Evolutionary conservation across 2,329 filamentous ascomycete species (phyloP).

Genomic region (Harringtonia aguacate): DNA sequence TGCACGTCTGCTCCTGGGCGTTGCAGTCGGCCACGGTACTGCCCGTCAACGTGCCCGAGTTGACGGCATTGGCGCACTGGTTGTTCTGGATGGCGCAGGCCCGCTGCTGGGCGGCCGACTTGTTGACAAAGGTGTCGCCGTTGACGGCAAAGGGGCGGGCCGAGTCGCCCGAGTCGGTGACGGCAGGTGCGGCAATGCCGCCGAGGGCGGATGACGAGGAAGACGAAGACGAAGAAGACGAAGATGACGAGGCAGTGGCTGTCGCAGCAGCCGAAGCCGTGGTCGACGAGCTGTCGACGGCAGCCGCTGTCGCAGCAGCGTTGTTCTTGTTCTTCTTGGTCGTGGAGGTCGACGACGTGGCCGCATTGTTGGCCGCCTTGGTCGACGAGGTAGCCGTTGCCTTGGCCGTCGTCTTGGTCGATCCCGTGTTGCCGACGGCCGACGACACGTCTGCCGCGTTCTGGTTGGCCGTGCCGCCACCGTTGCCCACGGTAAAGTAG

Average conservation of each 20-base stretch:
- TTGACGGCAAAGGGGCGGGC: constrained; percentile 45
- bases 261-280: constrained; percentile 1
- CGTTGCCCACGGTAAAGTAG: constrained; percentile 41
- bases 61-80: constrained; percentile 44
- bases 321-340: constrained; percentile 10
- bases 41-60: constrained; percentile 31
- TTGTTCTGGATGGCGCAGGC: constrained; percentile 56
- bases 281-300: not conserved
- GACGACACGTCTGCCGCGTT: constrained; percentile 8
- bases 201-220: constrained; percentile 27
- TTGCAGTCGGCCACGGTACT: constrained; percentile 40
- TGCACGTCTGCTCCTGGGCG: constrained; percentile 37
- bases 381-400: not conserved
- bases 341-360: not conserved
- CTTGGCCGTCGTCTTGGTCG: constrained; percentile 10
- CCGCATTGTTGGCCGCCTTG: too few relatives aligned
- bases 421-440: constrained; percentile 8
- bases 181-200: constrained; percentile 39
- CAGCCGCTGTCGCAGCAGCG: constrained; percentile 10
- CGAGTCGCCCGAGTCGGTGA: constrained; percentile 34
- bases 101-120: constrained; percentile 44
- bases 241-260: not conserved
- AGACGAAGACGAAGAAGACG: not conserved
- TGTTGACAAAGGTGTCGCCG: constrained; percentile 45
- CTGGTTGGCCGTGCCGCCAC: constrained; percentile 7